Evolutionary conservation across 768 basidiomycete species (phyloP), one percentile per base, ranked within the genome.

Genomic region (Calocera cornea): DNA sequence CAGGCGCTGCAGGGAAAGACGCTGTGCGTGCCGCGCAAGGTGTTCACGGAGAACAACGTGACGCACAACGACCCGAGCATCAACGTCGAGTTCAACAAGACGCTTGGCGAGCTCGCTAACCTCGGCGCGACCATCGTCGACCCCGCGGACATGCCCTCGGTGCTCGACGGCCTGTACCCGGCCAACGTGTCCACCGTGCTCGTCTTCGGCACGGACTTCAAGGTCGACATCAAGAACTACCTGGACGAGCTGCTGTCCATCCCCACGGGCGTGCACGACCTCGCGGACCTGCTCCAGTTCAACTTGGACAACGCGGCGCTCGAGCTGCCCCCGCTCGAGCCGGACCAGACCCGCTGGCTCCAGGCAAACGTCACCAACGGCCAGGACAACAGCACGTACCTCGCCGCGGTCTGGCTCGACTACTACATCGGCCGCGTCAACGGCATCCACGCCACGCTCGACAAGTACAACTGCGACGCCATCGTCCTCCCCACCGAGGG

Each of bases 271-370:
- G 36, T 38, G 36, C 36, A 38, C 36, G 44, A 60, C 41, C 79
- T 87, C 1, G 83, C 81, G 1, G 84, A 86, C 68, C 70, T 87
- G 67, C 86, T 87, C 44, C 74, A 74, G 24, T 87, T 87, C 74
- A 80, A 88, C 70, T 75, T 79, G 31, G 79, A 79, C 16, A 79
- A 88, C 68, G 78, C 82, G 7, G 75, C 77, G 2, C 77, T 83
- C 14, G 54, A 60, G 54, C 54, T 60, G 14, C 86, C 31, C 84
- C 86, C 67, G 82, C 80, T 1, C 78, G 77, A 2, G 73, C 86
- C 27, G 74, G 82, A 66, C 70, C 76, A 64, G 77, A 79, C 66
- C 74, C 79, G 1, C 77, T 86, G 0, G 82, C 85, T 68, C 85
- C 83, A 0, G 71, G 86, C 8, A 76, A 86, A 38, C 73, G 84